phyloP scores from a whole-genome alignment of 106 monocot species.

The Dendrobium catenatum region DNA sequence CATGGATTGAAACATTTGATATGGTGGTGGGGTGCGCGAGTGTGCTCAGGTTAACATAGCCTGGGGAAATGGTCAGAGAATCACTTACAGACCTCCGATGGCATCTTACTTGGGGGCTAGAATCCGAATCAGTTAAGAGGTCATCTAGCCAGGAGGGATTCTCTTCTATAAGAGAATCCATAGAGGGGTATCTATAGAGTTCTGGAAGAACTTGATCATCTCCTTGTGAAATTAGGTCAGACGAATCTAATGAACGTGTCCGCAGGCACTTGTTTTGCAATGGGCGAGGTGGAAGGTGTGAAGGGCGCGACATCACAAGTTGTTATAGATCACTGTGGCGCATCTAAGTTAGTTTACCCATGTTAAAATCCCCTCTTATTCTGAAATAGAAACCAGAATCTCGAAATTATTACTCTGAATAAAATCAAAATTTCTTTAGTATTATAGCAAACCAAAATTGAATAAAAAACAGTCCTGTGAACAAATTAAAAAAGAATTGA shows the following conservation, averaged over 20 bases:
- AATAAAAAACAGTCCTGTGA: too few species aligned
- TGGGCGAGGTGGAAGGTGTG: conserved; percentile 82
- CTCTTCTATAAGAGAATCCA: conserved; percentile 43
- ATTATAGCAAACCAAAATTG: not conserved
- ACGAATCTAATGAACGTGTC: conserved; percentile 1
- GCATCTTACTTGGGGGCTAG: conserved; percentile 14
- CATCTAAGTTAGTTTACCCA: not conserved
- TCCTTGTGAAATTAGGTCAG: conserved; percentile 4
- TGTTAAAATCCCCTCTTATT: not conserved
- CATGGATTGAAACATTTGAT: not conserved
- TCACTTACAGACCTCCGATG: conserved; percentile 78
- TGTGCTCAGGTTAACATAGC: not conserved
- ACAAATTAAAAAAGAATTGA: not conserved
- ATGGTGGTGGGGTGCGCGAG: not conserved
- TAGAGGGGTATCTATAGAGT: conserved; percentile 31
- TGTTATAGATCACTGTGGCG: not conserved
- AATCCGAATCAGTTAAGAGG: conserved; percentile 34
- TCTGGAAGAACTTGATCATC: conserved; percentile 17
- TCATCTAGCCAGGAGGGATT: conserved; percentile 63
- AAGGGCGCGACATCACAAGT: conserved; percentile 42
- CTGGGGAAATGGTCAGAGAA: conserved; percentile 47
- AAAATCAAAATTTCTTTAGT: not conserved
- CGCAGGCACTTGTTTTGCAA: conserved; percentile 19
- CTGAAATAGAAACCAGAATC: not conserved
- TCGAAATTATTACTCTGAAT: not conserved